Percentiles rank a stretch among this genome's conserved stretches.
Evolutionary conservation across 768 basidiomycete species (phyloP).

Genomic region (Lentinula boryana): DNA sequence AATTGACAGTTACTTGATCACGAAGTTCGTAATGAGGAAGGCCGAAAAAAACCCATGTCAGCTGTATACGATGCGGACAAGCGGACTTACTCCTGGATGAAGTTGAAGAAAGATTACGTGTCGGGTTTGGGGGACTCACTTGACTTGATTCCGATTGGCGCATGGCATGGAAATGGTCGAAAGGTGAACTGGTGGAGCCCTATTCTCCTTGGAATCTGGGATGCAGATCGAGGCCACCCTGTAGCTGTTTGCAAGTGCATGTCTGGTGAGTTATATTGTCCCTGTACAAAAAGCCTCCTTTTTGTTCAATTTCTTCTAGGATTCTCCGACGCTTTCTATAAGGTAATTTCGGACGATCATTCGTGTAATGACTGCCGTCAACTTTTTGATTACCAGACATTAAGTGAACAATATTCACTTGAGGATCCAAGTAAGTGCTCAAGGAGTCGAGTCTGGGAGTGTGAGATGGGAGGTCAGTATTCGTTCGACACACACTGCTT

Average conservation of each 20-base stretch:
- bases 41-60: constrained; percentile 61
- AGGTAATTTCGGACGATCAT: constrained; percentile 29
- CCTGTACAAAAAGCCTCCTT: neutral
- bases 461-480: constrained; percentile 54
- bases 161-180: constrained; percentile 87
- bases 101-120: constrained; percentile 91
- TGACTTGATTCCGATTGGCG: constrained; percentile 69
- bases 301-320: constrained; percentile 27
- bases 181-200: constrained; percentile 94
- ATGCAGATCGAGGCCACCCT: constrained; percentile 50
- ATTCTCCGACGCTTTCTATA: constrained; percentile 82
- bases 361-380: neutral
- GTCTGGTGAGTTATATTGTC: constrained; percentile 48
- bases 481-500: neutral
- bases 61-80: constrained; percentile 92
- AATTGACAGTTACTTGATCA: constrained; percentile 59
- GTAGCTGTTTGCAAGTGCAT: constrained; percentile 89
- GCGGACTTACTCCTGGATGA: constrained; percentile 82
- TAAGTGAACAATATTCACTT: constrained; percentile 59
- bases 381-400: constrained; percentile 32
- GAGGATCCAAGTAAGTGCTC: constrained; percentile 52
- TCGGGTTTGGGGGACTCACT: constrained; percentile 70
- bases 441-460: constrained; percentile 47
- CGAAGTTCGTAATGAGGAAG: constrained; percentile 28
- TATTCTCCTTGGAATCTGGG: constrained; percentile 73